These are phyloP conservation scores for Plicaturopsis crispa DNA, from an alignment of 768 basidiomycete species.

Conservation along the genomic window DNA sequence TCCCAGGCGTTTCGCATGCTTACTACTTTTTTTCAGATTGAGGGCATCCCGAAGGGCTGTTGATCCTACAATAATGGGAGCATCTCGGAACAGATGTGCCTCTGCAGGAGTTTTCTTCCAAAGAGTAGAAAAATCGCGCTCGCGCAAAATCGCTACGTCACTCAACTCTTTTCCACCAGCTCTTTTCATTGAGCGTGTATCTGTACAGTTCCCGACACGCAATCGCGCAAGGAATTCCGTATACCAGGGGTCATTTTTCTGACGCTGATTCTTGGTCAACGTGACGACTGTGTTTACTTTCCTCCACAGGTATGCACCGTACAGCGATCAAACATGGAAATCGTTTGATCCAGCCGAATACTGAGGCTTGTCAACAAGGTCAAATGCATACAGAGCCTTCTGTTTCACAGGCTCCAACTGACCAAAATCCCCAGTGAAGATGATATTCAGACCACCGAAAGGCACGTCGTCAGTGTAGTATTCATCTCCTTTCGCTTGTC, in stretches of 20 bases:
- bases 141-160: not conserved
- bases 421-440: conserved; percentile 22
- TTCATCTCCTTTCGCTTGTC: conserved; percentile 12
- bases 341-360: not conserved
- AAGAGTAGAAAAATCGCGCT: not conserved
- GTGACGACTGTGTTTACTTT: conserved; percentile 6
- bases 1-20: not conserved
- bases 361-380: conserved; percentile 1
- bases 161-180: not conserved
- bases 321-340: not conserved
- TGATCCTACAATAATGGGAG: conserved; percentile 12
- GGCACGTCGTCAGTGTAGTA: not conserved
- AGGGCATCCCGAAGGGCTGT: conserved; percentile 9
- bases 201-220: not conserved
- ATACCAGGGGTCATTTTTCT: not conserved
- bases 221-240: not conserved
- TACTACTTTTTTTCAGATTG: conserved; percentile 3
- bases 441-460: conserved; percentile 24
- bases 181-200: not conserved
- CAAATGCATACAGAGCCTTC: conserved; percentile 10
- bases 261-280: conserved; percentile 4
- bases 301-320: conserved; percentile 8
- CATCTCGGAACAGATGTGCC: conserved; percentile 8
- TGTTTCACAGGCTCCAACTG: conserved; percentile 16
- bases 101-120: not conserved